Percentiles rank a stretch among this genome's conserved stretches.
Evolutionary conservation across 164 flowering plant species (phyloP).

Genomic region (Nelumbo lutea): DNA sequence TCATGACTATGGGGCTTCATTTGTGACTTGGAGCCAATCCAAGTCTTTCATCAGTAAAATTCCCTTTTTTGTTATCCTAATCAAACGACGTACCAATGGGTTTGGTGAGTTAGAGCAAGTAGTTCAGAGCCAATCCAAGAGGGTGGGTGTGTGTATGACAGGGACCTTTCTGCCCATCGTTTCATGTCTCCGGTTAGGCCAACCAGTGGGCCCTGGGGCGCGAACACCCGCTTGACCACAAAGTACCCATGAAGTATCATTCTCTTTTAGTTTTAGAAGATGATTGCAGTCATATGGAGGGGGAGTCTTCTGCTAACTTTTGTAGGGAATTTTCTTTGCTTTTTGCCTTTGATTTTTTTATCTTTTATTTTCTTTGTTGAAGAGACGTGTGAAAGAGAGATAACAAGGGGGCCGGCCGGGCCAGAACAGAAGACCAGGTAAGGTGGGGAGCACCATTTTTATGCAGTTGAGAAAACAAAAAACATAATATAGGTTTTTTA

Average conservation of each 20-base stretch:
- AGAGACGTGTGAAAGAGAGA: not conserved
- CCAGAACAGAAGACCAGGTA: too few relatives aligned
- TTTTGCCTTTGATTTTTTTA: not conserved
- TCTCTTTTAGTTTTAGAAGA: not conserved
- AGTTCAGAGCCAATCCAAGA: not conserved
- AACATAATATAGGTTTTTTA: too few relatives aligned
- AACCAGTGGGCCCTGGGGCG: not conserved
- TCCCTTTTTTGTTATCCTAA: not conserved
- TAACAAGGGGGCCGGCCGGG: too few relatives aligned
- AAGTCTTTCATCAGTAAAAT: too few relatives aligned
- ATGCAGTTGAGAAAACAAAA: not conserved
- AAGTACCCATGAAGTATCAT: not conserved
- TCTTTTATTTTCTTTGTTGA: not conserved
- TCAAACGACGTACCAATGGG: not conserved
- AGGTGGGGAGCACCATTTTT: not conserved
- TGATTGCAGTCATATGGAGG: not conserved
- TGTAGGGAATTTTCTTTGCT: not conserved
- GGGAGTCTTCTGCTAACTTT: not conserved
- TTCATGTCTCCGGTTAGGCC: not conserved
- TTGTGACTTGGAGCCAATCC: too few relatives aligned
- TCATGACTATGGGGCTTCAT: too few relatives aligned
- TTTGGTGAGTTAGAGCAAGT: not conserved
- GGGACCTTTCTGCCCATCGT: not conserved
- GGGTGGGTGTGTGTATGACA: not conserved
- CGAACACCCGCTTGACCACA: not conserved